phyloP scores from a whole-genome alignment of 169 alveolate species.

The Eimeria tenella region DNA sequence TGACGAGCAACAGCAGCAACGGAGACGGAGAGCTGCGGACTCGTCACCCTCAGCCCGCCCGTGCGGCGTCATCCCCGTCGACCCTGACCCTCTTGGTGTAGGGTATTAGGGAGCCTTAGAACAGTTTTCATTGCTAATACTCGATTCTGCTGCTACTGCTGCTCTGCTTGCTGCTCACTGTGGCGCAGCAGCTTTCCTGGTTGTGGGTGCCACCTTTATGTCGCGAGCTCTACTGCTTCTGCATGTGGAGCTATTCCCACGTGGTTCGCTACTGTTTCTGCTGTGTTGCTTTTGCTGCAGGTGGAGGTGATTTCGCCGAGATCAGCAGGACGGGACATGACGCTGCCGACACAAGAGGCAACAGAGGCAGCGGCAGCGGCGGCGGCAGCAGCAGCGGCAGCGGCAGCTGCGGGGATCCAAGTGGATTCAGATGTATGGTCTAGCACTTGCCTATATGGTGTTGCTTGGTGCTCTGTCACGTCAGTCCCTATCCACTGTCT shows the following conservation, averaged over 20 bases:
- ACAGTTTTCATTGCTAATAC: neutral
- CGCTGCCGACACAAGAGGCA: no score
- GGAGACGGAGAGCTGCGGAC: no score
- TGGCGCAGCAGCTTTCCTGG: neutral
- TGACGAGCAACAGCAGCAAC: no score
- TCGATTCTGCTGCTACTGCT: neutral
- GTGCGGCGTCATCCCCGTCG: neutral
- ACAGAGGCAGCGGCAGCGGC: no score
- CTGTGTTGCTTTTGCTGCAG: neutral
- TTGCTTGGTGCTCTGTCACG: neutral
- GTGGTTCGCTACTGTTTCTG: neutral
- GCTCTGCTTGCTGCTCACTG: neutral
- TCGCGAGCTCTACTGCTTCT: neutral
- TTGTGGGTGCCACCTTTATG: no score
- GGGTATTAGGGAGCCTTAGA: no score
- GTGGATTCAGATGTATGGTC: neutral
- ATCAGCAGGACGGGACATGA: no score
- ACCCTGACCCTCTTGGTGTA: neutral
- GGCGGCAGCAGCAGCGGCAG: neutral
- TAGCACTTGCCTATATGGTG: neutral
- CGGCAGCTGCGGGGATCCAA: conserved; percentile 21
- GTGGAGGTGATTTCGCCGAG: neutral
- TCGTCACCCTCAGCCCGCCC: no score
- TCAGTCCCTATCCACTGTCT: no score
- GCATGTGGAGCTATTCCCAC: neutral